Evolutionary conservation across 2,329 filamentous ascomycete species (phyloP), one percentile per base, ranked within the genome.

Genomic region (Anisogramma anomala): DNA sequence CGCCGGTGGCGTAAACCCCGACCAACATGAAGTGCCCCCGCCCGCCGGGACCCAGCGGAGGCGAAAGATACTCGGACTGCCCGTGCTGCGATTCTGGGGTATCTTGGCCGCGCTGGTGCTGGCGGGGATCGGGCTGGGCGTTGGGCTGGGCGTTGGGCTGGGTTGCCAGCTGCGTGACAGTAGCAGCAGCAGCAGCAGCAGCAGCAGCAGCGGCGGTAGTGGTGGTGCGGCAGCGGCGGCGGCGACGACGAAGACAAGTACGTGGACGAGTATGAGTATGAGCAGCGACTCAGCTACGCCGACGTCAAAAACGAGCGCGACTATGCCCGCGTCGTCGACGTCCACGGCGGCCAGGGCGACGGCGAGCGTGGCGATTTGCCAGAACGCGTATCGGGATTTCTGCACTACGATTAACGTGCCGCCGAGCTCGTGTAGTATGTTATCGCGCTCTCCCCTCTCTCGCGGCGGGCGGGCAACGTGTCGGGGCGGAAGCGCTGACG

Each of bases 381-480:
- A 42, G 33, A 34, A 42, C 3, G 39, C 39, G 4, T 42, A 34
- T 42, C 19, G 36, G 26, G 27, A 13, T 17, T 9, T 22, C 8
- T 42, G 39, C 27, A 42, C 39, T 8, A 42, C 34, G 7, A 23
- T 42, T 15, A 25, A 23, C 3, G 39, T 42, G 25, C 39, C 39
- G 15, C 17, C 35, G 33, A 42, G 35, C n/a, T 36, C 39, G 3
- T 42, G 39, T 27, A 17, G 39, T 42, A 36, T 13, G 39, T 36
- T 3, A 8, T 11, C n/a, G n/a, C 1, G 0, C 11, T 3, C 6
- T 7, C 20, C 14, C 4, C 6, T 1, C 11, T 14, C 18, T 8
- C n/a, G 3, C 17, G 2, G 15, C 0, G 6, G 17, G 20, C 20
- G 15, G 1, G 10, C 26, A 25, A 25, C 6, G 6, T 31, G 15